Conservation (phyloP, 2,329 filamentous ascomycete genomes). For the Verticillium alfalfae region DNA sequence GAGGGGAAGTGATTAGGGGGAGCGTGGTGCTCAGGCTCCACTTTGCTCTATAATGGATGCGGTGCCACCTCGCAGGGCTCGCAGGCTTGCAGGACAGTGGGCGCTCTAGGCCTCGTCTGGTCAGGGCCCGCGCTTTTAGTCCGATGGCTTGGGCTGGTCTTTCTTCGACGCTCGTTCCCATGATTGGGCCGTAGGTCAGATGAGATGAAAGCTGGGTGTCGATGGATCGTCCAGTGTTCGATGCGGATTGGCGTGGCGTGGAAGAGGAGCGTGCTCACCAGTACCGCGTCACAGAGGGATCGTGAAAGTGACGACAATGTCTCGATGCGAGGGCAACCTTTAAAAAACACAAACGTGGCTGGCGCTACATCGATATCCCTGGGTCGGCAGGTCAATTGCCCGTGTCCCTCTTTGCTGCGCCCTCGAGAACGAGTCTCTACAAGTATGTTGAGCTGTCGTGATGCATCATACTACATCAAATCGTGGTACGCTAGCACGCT, state of each 20-base stretch:
- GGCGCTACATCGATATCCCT: neutral
- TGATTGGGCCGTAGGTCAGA: neutral
- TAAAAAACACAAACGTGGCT: neutral
- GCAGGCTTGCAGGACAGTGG: too few relatives aligned
- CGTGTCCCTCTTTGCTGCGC: neutral
- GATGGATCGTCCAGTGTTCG: neutral
- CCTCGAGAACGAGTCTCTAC: neutral
- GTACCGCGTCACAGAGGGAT: neutral
- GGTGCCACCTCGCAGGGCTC: neutral
- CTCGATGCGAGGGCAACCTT: neutral
- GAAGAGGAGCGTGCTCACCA: neutral
- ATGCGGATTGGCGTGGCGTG: neutral
- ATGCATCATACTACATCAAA: neutral
- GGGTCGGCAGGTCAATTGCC: neutral
- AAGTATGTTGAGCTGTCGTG: neutral
- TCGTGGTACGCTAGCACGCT: neutral
- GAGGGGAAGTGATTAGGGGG: neutral
- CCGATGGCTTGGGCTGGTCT: neutral
- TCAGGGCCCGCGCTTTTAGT: neutral
- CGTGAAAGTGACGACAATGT: neutral
- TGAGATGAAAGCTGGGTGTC: neutral
- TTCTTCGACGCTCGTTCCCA: neutral
- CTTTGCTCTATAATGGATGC: neutral
- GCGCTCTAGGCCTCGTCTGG: neutral
- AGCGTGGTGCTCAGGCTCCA: neutral